Base-by-base conservation (phyloP, 2,329 filamentous ascomycete species). In the Tolypocladium nubicola region DNA sequence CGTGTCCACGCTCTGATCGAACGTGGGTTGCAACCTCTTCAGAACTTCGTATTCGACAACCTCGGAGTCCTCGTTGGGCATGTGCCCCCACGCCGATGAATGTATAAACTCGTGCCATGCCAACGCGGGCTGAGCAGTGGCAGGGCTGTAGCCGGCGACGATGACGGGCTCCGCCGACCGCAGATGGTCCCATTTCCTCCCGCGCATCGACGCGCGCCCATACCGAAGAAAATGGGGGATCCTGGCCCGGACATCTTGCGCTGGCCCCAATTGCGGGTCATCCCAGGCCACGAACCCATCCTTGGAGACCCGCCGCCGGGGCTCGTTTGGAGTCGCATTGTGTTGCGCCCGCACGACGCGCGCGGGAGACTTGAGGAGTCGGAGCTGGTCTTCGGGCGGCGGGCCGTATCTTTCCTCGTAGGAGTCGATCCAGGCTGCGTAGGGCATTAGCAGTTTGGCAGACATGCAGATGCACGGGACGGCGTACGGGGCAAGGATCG, bases 161-260 rank as follows among this genome's bases (percentile, higher is more conserved):
- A 85, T 83, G 61, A 84, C 80, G 4, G 82, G 81, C 59, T 84
- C 81, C 39, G 78, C 75, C 3, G 79, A 79, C 55, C 82, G 79
- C 55, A 84, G 67, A 63, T 85, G 80, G 63, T 85, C 82, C 81
- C 81, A 84, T 70, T 78, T 78, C 59, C 80, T 75, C 3, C 80
- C 80, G 52, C 67, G 69, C 61, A 64, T 68, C 30, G 72, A 72
- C 67, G 77, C 67, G 68, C 76, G 76, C 50, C 79, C 75, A 62
- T 79, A 67, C 63, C 70, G 71, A 55, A 82, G 73, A 26, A 82
- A 68, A 55, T 74, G 72, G 55, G 77, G 76, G 23, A 82, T 68
- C 58, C 68, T 74, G 26, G 66, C 66, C 43, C 67, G 68, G 7
- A 66, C 62, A 39, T 68, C 68, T 55, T 70, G 68, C 2, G 67